Conservation (phyloP, 768 basidiomycete genomes). For the Rhodotorula toruloides region DNA sequence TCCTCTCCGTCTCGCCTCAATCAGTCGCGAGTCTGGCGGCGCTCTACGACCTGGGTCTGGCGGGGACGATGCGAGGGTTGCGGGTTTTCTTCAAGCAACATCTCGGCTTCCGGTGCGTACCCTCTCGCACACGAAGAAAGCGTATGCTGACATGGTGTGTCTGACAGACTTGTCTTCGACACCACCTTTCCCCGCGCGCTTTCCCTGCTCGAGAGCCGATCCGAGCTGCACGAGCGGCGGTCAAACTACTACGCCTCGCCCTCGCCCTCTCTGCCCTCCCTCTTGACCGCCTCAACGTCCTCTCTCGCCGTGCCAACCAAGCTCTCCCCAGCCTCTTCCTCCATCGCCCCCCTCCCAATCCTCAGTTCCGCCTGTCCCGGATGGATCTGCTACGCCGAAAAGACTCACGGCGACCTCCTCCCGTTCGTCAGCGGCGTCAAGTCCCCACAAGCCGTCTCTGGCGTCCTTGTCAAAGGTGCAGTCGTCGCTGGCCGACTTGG, state of each 20-base stretch:
- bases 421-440: slow-evolving; percentile 82
- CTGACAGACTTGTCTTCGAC: slow-evolving; percentile 68
- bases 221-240: slow-evolving; percentile 73
- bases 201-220: slow-evolving; percentile 70
- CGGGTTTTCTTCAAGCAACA: slow-evolving; percentile 45
- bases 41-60: slow-evolving; percentile 47
- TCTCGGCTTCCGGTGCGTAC: slow-evolving; percentile 36
- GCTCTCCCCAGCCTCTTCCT: slow-evolving; percentile 17
- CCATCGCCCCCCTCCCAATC: slow-evolving; percentile 63
- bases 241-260: slow-evolving; percentile 28
- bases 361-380: slow-evolving; percentile 94
- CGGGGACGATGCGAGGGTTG: slow-evolving; percentile 57
- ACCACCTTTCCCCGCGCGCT: slow-evolving; percentile 91
- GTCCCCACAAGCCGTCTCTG: slow-evolving; percentile 92
- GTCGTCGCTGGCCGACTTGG: slow-evolving; percentile 70
- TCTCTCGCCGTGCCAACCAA: slow-evolving; percentile 19
- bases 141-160: neutral
- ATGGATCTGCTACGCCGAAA: slow-evolving; percentile 99
- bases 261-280: slow-evolving; percentile 3
- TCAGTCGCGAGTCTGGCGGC: slow-evolving; percentile 75
- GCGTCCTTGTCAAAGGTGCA: slow-evolving; percentile 73
- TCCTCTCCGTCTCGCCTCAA: slow-evolving; percentile 86
- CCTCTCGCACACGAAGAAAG: neutral
- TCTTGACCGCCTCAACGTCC: slow-evolving; percentile 8
- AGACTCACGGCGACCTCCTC: slow-evolving; percentile 87